Percentiles rank a stretch among this genome's conserved stretches.
These are phyloP conservation scores for Adansonia digitata DNA, from an alignment of 345 rosid genomes.

Conservation along the genomic window DNA sequence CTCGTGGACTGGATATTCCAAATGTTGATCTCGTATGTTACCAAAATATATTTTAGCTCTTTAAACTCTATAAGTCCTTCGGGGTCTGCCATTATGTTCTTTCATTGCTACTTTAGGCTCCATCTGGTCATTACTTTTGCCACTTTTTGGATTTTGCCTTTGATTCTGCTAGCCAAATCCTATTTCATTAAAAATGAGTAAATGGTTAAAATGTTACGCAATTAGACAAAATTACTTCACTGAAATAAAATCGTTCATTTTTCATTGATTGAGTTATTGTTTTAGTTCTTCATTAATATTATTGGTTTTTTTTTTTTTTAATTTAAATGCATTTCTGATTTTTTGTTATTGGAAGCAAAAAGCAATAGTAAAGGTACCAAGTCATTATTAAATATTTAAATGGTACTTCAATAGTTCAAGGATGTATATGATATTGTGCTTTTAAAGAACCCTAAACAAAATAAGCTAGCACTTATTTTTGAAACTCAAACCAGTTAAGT, in stretches of 20 bases:
- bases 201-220: neutral
- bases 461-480: neutral
- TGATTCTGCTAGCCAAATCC: neutral
- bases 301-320: neutral
- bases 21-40: conserved; percentile 85
- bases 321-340: neutral
- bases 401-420: neutral
- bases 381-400: neutral
- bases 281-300: neutral
- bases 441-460: neutral
- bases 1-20: conserved; percentile 98
- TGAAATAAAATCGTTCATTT: neutral
- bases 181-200: neutral
- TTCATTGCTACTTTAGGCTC: neutral
- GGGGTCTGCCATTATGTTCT: neutral
- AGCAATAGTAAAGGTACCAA: neutral
- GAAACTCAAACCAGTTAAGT: neutral
- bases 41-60: neutral
- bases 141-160: neutral
- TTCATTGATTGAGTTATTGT: neutral
- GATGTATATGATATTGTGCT: neutral
- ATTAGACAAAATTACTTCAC: neutral
- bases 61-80: neutral
- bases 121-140: neutral
- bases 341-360: neutral